Evolutionary conservation across 2,329 filamentous ascomycete species (phyloP), one percentile per base, ranked within the genome.

Genomic region (Pseudogymnoascus sp.): DNA sequence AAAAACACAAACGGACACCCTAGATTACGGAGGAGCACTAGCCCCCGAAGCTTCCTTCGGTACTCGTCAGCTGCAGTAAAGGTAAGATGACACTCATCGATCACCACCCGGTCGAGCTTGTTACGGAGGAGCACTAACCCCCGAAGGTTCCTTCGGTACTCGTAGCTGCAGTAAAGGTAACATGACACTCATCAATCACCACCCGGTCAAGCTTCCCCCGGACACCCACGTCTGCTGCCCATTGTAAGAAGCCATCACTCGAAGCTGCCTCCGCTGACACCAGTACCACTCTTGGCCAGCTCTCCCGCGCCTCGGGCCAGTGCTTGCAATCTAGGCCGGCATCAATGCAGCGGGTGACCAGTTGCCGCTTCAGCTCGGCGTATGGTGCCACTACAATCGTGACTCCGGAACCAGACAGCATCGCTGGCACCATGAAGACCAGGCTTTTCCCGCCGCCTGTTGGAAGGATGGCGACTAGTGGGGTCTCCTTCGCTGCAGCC

Each of bases 1-100:
- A 62, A 33, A 8, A 60, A 41, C 29, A 61, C 58, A 21, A 62
- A 31, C 26, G 54, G 60, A 15, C 57, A 60, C 7, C 21, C 35
- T 24, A 62, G 15, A 10, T 24, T 17, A 15, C 24, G 29, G 35
- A 61, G 36, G 29, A 44, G 57, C 61, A 21, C 36, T 9, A 62
- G 11, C 61, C 33, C 17, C 26, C 31, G 40, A 29, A 62, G 29
- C 11, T n/a, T 39, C 17, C 21, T 3, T 4, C 60, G 26, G 60
- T 62, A 62, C 29, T 62, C 41, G 26, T 33, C 50, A 21, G 60
- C 60, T 8, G 47, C 54, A 10, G 60, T 63, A 15, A 63, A 29
- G 2, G 37, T 63, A 17, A 63, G 35, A 26, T 63, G 62, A 39
- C 61, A 60, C 47, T 63, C 62, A 36, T 63, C 61, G 13, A 63